Base-by-base conservation (phyloP, 1,284 basidiomycete species). In the Cryptococcus neoformans region DNA sequence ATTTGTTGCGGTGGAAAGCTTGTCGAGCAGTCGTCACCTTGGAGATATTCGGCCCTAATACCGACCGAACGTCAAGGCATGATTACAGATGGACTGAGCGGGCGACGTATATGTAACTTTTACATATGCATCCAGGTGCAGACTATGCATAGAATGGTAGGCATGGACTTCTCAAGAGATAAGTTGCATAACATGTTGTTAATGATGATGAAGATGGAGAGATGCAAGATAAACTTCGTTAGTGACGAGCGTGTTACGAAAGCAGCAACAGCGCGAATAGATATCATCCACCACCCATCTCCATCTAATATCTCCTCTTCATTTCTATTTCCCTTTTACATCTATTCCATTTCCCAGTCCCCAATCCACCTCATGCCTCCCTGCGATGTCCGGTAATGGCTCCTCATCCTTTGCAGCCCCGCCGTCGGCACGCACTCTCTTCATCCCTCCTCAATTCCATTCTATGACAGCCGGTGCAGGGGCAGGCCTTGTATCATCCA, bases 401-500 rank as follows among this genome's bases (percentile, higher is more conserved):
- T 61, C 64, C 49, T 62, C 67, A 48, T 60, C 70, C 40, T 60
- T 63, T 39, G 63, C 65, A 12, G 69, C 68, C 11, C 50, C 56
- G 9, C 38, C 64, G 4, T 36, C 58, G 9, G 39, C 54, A 17
- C 58, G 49, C 53, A 53, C 56, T 6, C 53, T 50, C 14, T 49
- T 21, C 14, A 39, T 53, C 49, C 75, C 76, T 7, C 56, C 58
- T 3, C 58, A 65, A 42, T 68, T 77, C 48, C 75, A 76, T 60
- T 78, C 76, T 28, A 79, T 81, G 75, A 63, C 79, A 5, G 77
- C 82, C 1, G 83, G 83, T 16, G 82, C 81, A 0, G 82, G 80
- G 3, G 83, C 83, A 55, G 95, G 95, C 59, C 83, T 99, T 59
- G 89, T 94, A 64, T 89, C 91, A 54, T 92, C 89, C 75, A 83